Conservation (phyloP, 768 basidiomycete genomes). For the Xanthoconium purpureum region DNA sequence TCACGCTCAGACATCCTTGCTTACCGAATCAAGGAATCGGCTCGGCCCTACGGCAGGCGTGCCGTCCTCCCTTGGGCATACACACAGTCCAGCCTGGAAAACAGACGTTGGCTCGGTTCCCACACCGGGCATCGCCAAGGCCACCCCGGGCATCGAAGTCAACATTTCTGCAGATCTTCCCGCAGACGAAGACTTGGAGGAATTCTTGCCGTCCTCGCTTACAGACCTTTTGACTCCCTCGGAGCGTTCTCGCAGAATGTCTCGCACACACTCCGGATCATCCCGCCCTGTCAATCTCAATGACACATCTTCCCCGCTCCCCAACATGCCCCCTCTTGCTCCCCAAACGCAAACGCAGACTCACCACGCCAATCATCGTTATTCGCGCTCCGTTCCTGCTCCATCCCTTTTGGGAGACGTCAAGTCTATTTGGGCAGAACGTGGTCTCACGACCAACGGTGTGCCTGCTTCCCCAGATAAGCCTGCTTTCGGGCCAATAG, state of each 20-base stretch:
- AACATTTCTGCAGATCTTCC: conserved; percentile 33
- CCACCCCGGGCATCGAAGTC: conserved; percentile 15
- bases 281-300: conserved; percentile 22
- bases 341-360: conserved; percentile 18
- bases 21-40: conserved; percentile 38
- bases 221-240: conserved; percentile 87
- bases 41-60: conserved; percentile 39
- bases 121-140: conserved; percentile 2
- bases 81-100: conserved; percentile 28
- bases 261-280: conserved; percentile 59
- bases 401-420: conserved; percentile 73
- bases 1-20: conserved; percentile 61
- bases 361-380: conserved; percentile 51
- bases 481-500: conserved; percentile 26
- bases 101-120: conserved; percentile 25
- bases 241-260: conserved; percentile 80
- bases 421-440: conserved; percentile 78
- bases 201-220: conserved; percentile 84
- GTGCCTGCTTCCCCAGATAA: conserved; percentile 39
- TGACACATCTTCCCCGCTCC: conserved; percentile 19
- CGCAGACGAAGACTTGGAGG: conserved; percentile 74
- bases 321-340: conserved; percentile 7
- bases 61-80: conserved; percentile 58
- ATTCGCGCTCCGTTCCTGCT: conserved; percentile 80
- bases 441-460: conserved; percentile 31